Conservation (phyloP, 441 rosid genomes). For the Gossypium trilobum region DNA sequence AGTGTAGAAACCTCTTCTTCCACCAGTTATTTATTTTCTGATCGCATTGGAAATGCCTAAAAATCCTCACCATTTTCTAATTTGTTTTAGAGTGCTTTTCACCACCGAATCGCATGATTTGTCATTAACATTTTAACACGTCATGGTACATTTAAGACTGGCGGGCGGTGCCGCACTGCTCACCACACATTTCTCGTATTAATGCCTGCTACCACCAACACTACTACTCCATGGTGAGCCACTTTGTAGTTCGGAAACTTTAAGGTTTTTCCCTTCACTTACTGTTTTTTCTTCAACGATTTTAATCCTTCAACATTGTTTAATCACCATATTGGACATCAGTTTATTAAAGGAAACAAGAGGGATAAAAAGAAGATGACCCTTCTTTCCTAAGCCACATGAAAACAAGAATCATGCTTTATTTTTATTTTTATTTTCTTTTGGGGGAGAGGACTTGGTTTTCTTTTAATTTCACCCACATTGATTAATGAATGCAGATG, state of each 20-base stretch:
- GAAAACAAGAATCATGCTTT: conserved; percentile 55
- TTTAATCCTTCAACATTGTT: no score
- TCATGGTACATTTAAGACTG: neutral
- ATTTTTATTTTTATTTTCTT: neutral
- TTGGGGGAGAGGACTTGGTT: neutral
- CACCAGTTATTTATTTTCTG: conserved; percentile 17
- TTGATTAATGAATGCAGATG: conserved; percentile 51
- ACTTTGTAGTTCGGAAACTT: neutral
- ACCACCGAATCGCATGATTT: neutral
- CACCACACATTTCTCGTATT: neutral
- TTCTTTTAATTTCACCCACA: conserved; percentile 26
- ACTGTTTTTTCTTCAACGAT: neutral
- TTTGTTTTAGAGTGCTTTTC: neutral
- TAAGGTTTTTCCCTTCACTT: neutral
- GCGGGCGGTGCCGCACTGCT: neutral
- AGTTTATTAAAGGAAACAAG: neutral
- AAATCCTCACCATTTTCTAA: conserved; percentile 15
- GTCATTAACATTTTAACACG: neutral
- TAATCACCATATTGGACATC: neutral
- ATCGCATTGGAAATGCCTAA: neutral
- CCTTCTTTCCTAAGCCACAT: conserved; percentile 31
- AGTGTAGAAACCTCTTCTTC: conserved; percentile 3
- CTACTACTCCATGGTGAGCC: neutral
- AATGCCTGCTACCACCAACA: neutral
- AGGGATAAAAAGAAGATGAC: conserved; percentile 21